Evolutionary conservation across 78 protist genomes (phyloP), one percentile per base, ranked within the genome.

Genomic region (Dictyostelium capitatum): DNA sequence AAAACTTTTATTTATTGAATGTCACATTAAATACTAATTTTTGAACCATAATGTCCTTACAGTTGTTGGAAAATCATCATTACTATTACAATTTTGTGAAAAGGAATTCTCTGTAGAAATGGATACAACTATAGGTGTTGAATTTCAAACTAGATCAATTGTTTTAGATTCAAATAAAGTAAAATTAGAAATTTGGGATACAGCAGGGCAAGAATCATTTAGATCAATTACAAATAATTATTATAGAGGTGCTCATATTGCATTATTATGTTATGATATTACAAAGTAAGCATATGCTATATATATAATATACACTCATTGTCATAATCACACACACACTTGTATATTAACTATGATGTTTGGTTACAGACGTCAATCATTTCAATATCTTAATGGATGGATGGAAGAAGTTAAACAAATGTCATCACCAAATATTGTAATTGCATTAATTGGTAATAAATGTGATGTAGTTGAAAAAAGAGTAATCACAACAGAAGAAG

Each of bases 121-220:
- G 54, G 99, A 98, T 78, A 96, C 98, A 46, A 99, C 99, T 20
- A 98, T 99, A 4, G 99, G 99, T 2, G 99, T 99, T 8, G 99
- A 99, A 62, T 99, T 99, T 47, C 99, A 99, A 25, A 97, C 99
- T 1, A 95, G 99, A 19, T 95, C 95, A 95, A 72, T 98, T 41
- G 78, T 91, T 6, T 77, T 99, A 7, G 99, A 98, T 53, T 15
- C 41, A 47, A 79, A 95, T 75, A 95, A 96, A 30, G 80, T 99
- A 70, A 99, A 99, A 90, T 92, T 99, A 25, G 99, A 98, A 81
- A 98, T 99, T 19, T 99, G 99, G 99, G 99, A 98, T 79, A 89
- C 87, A 14, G 99, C 99, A 1, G 99, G 99, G 1, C 99, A 98
- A 53, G 99, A 98, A 94, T 90, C 98, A 15, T 99, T 99, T 96